Conservation (phyloP, 2,329 filamentous ascomycete species). For the Cladosporium sphaerospermum region DNA sequence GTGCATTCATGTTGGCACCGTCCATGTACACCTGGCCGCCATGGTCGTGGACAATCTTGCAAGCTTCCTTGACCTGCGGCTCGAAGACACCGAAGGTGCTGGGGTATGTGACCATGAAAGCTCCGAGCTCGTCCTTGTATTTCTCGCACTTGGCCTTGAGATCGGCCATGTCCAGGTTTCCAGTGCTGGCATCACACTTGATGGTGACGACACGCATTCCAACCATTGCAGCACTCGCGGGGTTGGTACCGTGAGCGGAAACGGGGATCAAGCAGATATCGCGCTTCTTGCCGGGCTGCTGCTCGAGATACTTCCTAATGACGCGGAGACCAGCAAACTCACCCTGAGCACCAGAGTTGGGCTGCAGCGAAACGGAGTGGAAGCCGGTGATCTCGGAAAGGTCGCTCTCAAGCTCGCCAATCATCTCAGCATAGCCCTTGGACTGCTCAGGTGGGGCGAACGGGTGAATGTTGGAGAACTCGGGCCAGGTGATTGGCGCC, state of each 20-base stretch:
- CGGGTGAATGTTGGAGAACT: slow-evolving; percentile 75
- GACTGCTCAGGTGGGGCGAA: slow-evolving; percentile 61
- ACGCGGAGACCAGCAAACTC: slow-evolving; percentile 87
- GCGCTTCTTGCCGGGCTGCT: slow-evolving; percentile 60
- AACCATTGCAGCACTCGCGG: slow-evolving; percentile 89
- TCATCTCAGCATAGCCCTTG: slow-evolving; percentile 63
- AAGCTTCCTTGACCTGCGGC: slow-evolving; percentile 78
- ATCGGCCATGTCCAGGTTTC: slow-evolving; percentile 83
- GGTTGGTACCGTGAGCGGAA: slow-evolving; percentile 93
- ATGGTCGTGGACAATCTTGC: slow-evolving; percentile 75
- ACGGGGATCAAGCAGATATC: slow-evolving; percentile 93
- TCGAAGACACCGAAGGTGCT: slow-evolving; percentile 95
- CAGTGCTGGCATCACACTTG: slow-evolving; percentile 81
- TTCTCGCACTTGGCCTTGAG: slow-evolving; percentile 84
- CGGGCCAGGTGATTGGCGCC: slow-evolving; percentile 72
- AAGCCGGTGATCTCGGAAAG: slow-evolving; percentile 82
- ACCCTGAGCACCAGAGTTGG: slow-evolving; percentile 92
- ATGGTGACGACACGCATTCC: slow-evolving; percentile 90
- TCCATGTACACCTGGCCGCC: slow-evolving; percentile 98
- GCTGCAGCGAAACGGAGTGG: slow-evolving; percentile 81
- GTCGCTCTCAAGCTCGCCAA: slow-evolving; percentile 67
- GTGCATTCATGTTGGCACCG: slow-evolving; percentile 96
- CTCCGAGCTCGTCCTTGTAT: slow-evolving; percentile 75
- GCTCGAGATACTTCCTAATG: slow-evolving; percentile 77
- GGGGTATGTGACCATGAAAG: slow-evolving; percentile 96